Evolutionary conservation across 2,329 filamentous ascomycete species (phyloP), one percentile per base, ranked within the genome.

Genomic region (Bipolaris bicolor): DNA sequence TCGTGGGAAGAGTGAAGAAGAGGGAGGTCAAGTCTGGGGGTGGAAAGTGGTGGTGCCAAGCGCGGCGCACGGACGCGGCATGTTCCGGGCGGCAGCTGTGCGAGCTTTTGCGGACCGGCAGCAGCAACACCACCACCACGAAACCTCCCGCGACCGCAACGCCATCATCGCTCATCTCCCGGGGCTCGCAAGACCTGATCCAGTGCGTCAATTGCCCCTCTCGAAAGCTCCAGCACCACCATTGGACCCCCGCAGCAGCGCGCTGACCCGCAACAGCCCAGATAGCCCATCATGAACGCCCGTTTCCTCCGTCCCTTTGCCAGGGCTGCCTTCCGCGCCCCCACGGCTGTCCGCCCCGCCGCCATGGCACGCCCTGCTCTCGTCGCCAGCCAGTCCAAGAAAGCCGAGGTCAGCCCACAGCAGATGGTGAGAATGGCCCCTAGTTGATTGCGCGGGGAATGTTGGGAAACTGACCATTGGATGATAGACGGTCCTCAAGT

Each of bases 261-360:
- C 66, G 70, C 73, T 76, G 66, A 74, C 71, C 60, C 61, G 50
- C 61, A 63, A 52, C 56, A 57, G 60, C 47, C 56, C 57, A 65
- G 66, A 74, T 65, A 70, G 70, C 70, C 74, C 72, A 74, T 44
- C 64, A 78, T 78, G 76, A 77, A 77, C 73, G 70, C 76, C 68
- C 76, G 76, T 58, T 68, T 78, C 67, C 65, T 78, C 70, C 76
- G 76, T 64, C 76, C 76, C 57, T 68, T 78, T 64, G 69, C 74
- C 51, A 74, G 76, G 72, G 67, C 73, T 60, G 67, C 73, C 58
- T 70, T 76, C 69, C 75, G 75, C 72, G 74, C 74, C 65, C 74
- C 74, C 51, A 66, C 68, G 37, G 64, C 70, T 51, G 65, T 67
- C 57, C 73, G 73, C 64, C 70, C 72, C 41, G 66, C 73, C n/a